These are phyloP conservation scores for Saccharomycopsis javanensis DNA, from an alignment of 805 yeast species.

Conservation along the genomic window DNA sequence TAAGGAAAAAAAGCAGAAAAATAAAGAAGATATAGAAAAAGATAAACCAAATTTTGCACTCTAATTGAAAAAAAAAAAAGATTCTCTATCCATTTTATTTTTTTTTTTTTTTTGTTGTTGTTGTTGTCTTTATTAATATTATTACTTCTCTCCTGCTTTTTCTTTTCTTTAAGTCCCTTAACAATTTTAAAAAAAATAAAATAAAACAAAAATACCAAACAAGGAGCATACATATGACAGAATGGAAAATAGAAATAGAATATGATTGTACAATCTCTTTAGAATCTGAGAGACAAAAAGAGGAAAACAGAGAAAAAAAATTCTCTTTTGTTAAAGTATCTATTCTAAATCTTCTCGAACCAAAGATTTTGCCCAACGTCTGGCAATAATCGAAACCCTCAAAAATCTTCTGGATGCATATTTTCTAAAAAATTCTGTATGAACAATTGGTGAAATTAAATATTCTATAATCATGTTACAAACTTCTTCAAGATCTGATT, in stretches of 20 bases:
- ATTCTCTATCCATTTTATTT: too few relatives aligned
- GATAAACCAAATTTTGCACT: too few relatives aligned
- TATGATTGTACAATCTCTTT: neutral
- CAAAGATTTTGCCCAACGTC: conserved; percentile 71
- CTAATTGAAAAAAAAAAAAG: too few relatives aligned
- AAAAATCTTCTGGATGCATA: conserved; percentile 83
- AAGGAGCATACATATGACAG: neutral
- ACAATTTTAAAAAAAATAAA: too few relatives aligned
- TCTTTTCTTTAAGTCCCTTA: neutral
- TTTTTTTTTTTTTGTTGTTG: too few relatives aligned
- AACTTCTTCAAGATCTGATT: conserved; percentile 61
- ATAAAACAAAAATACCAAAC: neutral
- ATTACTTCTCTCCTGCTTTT: neutral
- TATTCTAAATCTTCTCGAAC: conserved; percentile 29
- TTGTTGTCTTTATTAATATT: too few relatives aligned
- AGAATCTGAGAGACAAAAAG: neutral
- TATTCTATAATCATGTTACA: conserved; percentile 69
- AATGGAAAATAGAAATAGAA: too few relatives aligned
- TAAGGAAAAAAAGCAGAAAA: too few relatives aligned
- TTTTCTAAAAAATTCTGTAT: conserved; percentile 88
- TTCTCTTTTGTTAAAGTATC: too few relatives aligned
- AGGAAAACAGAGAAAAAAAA: neutral
- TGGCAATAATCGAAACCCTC: conserved; percentile 72
- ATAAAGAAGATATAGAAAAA: too few relatives aligned
- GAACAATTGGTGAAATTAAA: conserved; percentile 68